Base-by-base conservation (phyloP, 1,284 basidiomycete species). In the Heterobasidion parviporum region DNA sequence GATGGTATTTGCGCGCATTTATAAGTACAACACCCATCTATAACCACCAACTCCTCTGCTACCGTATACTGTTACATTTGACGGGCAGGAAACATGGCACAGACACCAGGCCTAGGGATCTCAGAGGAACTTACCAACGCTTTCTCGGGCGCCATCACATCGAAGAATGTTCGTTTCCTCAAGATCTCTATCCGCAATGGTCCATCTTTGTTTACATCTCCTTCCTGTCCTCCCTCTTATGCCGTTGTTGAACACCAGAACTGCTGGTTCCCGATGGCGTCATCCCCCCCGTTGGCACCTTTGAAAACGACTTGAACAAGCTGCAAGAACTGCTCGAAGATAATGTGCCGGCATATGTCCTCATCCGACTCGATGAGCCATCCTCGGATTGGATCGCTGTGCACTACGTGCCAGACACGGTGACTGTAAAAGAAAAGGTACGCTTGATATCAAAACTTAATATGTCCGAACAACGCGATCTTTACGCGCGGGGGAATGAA, bases 341-440 rank as follows among this genome's bases (percentile, higher is more conserved):
- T 34, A 70, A 79, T 56, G 66, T 72, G 2, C 88, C 89, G 33
- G 82, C 87, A n/a, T 91, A 89, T 67, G 67, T 92, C 41, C 80
- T 92, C 16, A 80, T 78, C 8, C 79, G 81, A 56, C 66, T 83
- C 33, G 86, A 89, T 62, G 73, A 76, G 35, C 76, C 82, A 1
- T 71, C 77, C 0, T 65, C 76, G 0, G 80, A 84, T 59, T 92
- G 89, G 89, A 70, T 89, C 34, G 76, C 77, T 2, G 79, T 92
- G 57, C 83, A 74, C 64, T 92, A 89, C 63, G 87, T 92, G 8
- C 89, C 89, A 1, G 89, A 92, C 57, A 67, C 74, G 32, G 87
- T 89, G 34, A 83, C 79, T 69, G 78, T 91, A 55, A 76, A 86
- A 67, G 83, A 89, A 70, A 92, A 92, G 80, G 89, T 84, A 62